Base-by-base conservation (phyloP, 805 yeast species). In the Clavispora asparagi region DNA sequence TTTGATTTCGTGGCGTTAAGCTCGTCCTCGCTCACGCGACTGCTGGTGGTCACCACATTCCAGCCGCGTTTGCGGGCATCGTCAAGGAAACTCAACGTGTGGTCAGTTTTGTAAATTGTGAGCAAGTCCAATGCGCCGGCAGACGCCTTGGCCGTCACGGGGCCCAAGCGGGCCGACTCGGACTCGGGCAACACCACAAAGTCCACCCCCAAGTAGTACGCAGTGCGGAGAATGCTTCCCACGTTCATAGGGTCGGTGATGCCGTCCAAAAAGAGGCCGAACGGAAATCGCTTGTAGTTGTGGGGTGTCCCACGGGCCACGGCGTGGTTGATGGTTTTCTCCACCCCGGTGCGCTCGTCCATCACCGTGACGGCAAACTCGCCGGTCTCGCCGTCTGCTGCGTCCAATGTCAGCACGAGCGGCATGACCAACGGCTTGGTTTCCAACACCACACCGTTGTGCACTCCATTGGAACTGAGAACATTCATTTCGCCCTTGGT, bases 221-320 rank as follows among this genome's bases (percentile, higher is more conserved):
- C 92, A 2, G 90, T 78, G 59, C 97, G 70, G 27, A 87, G 65
- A 38, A 89, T 79, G 23, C 92, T 94, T 7, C 97, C 97, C 54
- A 87, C 71, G 60, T 89, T 89, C 61, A 87, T 95, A 0, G 96
- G 92, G 62, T 89, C 96, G 12, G 87, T 79, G 39, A 90, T 74
- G 48, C 86, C 88, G 62, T 89, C 96, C 25, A 89, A 65, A 55
- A 76, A 88, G 3, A 89, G 53, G 0, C 89, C 96, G 14, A 90
- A 56, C 2, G 96, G 95, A 55, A 50, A 60, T 30, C 44, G 50
- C 26, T 41, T 46, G 26, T 40, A 14, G 9, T 40, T 53, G 16
- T 59, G 51, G n/a, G 44, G 43, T 14, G 55, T 57, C 32, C 53
- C 64, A n/a, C 67, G 49, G 7, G 53, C 63, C 8, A 65, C 60